These are phyloP conservation scores for Termitomyces sp. DNA, from an alignment of 768 basidiomycete genomes.

Conservation along the genomic window DNA sequence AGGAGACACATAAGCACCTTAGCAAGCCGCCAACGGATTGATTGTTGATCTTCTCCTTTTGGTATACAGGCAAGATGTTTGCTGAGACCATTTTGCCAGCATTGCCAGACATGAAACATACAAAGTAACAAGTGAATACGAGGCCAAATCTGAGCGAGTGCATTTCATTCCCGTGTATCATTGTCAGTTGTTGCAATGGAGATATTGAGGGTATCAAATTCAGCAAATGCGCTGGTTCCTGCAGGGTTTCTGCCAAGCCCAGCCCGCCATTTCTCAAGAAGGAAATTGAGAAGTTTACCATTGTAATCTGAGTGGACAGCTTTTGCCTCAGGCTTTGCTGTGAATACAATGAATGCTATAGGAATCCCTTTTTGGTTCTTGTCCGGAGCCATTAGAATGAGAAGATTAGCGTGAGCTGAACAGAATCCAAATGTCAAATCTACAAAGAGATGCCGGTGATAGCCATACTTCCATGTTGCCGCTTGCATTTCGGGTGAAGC, in stretches of 20 bases:
- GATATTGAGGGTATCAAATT: not conserved
- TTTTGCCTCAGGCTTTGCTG: not conserved
- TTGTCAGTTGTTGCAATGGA: not conserved
- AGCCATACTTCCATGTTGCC: not conserved
- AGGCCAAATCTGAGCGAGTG: not conserved
- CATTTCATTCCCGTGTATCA: not conserved
- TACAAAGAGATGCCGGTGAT: not conserved
- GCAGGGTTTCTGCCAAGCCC: not conserved
- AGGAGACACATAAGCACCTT: not conserved
- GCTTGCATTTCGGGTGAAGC: slow-evolving; percentile 1
- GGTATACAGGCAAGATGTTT: not conserved
- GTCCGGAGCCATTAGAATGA: not conserved
- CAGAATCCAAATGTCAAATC: not conserved
- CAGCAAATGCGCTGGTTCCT: not conserved
- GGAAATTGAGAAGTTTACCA: not conserved
- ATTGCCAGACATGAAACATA: no score
- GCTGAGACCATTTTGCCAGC: not conserved
- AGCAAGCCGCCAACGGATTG: not conserved
- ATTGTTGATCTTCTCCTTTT: not conserved
- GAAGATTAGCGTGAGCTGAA: not conserved
- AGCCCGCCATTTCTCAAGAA: not conserved
- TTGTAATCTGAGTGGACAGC: not conserved
- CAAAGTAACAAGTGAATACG: not conserved
- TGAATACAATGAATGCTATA: not conserved
- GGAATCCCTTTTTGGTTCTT: not conserved